Percentiles rank a stretch among this genome's conserved stretches.
Conservation (phyloP, 164 flowering plant genomes). For the Akebia trifoliata region DNA sequence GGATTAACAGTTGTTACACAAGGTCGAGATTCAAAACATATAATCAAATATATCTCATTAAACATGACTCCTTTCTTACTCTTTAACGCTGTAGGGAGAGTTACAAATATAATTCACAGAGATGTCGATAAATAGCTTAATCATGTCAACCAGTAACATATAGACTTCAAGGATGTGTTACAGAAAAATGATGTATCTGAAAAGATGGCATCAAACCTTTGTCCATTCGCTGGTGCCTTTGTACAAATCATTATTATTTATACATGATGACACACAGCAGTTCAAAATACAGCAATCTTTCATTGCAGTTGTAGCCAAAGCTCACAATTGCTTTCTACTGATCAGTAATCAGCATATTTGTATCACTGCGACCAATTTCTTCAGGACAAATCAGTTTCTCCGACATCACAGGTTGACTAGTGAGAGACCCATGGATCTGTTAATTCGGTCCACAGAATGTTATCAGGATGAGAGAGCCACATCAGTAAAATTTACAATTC, state of each 20-base stretch:
- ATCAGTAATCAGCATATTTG: constrained; percentile 17
- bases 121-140: too few relatives aligned
- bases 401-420: constrained; percentile 23
- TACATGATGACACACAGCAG: constrained; percentile 15
- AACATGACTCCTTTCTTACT: too few relatives aligned
- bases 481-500: not conserved
- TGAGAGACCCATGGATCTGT: constrained; percentile 32
- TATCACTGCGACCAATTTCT: constrained; percentile 19
- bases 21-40: too few relatives aligned
- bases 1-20: too few relatives aligned
- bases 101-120: too few relatives aligned
- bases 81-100: too few relatives aligned
- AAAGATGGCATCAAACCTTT: constrained; percentile 18
- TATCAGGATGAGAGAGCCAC: not conserved
- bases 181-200: constrained; percentile 1
- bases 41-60: too few relatives aligned
- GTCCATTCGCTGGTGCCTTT: constrained; percentile 8
- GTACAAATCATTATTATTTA: constrained; percentile 3
- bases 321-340: constrained; percentile 13
- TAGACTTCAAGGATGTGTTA: not conserved
- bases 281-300: constrained; percentile 5
- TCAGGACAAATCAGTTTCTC: constrained; percentile 29
- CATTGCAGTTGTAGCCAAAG: not conserved
- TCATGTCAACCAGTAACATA: not conserved
- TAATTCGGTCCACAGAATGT: constrained; percentile 10